Evolutionary conservation across 805 yeast genomes (phyloP), one percentile per base, ranked within the genome.

Genomic region (Spencermartinsiella europaea): DNA sequence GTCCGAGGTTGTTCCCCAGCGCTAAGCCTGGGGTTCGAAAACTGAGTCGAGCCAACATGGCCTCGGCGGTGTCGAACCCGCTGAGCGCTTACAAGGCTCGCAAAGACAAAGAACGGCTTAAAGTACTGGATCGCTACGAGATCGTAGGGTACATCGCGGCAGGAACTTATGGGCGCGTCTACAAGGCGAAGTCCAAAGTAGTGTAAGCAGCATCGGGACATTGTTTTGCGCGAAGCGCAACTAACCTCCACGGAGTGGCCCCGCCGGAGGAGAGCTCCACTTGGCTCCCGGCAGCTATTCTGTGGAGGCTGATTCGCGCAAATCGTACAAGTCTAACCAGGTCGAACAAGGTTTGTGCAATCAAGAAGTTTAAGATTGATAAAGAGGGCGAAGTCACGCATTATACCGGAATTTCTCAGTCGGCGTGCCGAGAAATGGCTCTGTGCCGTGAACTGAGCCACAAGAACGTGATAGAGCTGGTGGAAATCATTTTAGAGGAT

Each of bases 121-220:
- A 85, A 2, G 96, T 93, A 2, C 68, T 88, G n/a, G 82, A 83
- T 44, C 84, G 83, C 56, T 93, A 90, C 66, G 90, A 84, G 51
- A 83, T 93, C 49, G 67, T 89, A 15, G 99, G 99, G 0, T 93
- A 93, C 65, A 93, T 93, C 48, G 99, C 99, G 1, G 96, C 99
- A 0, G 99, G 99, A 34, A 93, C 99, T 0, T 93, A 93, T 65
- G 99, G 99, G 48, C 45, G 88, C 48, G 96, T 88, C 19, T 93
- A 89, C 70, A 91, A 93, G 62, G 98, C 97, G 5, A 76, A 77
- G 51, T 73, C 81, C 5, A 63, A 61, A 62, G 65, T 55, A 51
- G 63, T 52, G 45, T 58, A 42, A 4, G 45, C 21, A 22, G 4
- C n/a, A 38, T 28, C 34, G 37, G 40, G 27, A 45, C n/a, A n/a